phyloP scores from a whole-genome alignment of 352 stramenopile genomes.

The Pythium dissimile region DNA sequence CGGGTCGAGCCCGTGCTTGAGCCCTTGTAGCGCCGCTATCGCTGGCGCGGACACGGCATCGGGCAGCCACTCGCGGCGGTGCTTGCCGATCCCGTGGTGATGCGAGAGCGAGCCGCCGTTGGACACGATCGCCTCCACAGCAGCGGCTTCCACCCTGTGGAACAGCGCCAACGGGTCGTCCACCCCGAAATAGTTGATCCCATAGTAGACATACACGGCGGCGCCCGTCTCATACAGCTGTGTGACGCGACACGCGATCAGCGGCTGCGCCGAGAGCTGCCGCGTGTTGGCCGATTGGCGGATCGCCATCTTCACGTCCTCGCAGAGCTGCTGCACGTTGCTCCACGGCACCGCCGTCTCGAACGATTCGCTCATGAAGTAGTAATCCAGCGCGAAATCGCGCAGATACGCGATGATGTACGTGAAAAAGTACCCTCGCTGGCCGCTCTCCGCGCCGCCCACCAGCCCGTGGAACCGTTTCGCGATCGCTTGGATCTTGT shows the following conservation, averaged over 20 bases:
- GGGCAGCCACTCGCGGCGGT: constrained; percentile 82
- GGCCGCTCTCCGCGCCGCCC: constrained; percentile 81
- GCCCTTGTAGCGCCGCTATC: constrained; percentile 57
- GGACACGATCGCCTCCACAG: constrained; percentile 84
- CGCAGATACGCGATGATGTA: constrained; percentile 94
- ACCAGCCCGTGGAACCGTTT: constrained; percentile 77
- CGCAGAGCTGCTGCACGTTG: constrained; percentile 51
- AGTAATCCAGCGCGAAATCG: constrained; percentile 93
- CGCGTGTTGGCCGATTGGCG: constrained; percentile 42
- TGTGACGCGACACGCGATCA: constrained; percentile 92
- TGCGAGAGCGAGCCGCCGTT: constrained; percentile 92
- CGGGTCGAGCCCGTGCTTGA: constrained; percentile 90
- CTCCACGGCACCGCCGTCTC: constrained; percentile 85
- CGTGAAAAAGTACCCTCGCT: constrained; percentile 92
- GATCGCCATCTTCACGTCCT: constrained; percentile 55
- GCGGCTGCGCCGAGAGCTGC: constrained; percentile 42
- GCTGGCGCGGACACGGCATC: constrained; percentile 78
- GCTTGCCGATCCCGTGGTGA: constrained; percentile 95
- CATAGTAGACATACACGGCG: constrained; percentile 97
- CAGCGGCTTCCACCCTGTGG: constrained; percentile 64
- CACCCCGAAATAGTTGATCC: constrained; percentile 90
- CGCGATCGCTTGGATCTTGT: constrained; percentile 59
- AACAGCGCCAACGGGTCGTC: constrained; percentile 80
- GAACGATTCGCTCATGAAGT: constrained; percentile 91
- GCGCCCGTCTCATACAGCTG: constrained; percentile 95